phyloP scores from a whole-genome alignment of 441 rosid genomes.

The Mallotus japonicus region DNA sequence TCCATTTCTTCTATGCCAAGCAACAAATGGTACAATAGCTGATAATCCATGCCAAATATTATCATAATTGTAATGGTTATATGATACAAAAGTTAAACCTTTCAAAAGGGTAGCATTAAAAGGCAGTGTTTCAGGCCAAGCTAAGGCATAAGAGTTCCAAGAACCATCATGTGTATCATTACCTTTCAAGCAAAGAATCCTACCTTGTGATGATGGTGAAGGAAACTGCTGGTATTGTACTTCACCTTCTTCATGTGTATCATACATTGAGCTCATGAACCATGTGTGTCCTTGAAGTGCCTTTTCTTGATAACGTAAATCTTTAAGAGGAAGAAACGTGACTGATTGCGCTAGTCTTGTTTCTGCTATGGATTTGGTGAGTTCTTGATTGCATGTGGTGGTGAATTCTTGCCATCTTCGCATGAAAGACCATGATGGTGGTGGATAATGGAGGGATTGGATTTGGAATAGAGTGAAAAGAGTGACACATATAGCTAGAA shows the following conservation, averaged over 20 bases:
- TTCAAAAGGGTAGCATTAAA: slow-evolving; percentile 40
- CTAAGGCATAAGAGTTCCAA: slow-evolving; percentile 63
- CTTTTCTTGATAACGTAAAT: slow-evolving; percentile 45
- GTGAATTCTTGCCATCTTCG: slow-evolving; percentile 24
- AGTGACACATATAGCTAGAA: slow-evolving; percentile 32
- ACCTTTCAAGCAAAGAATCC: slow-evolving; percentile 63
- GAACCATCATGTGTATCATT: slow-evolving; percentile 59
- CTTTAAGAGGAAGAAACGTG: slow-evolving; percentile 72
- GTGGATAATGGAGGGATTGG: slow-evolving; percentile 36
- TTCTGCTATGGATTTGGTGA: slow-evolving; percentile 25
- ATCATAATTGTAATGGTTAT: slow-evolving; percentile 56
- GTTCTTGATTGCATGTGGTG: slow-evolving; percentile 13
- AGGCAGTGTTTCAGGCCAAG: slow-evolving; percentile 61
- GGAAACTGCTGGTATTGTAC: slow-evolving; percentile 69
- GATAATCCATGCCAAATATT: slow-evolving; percentile 76
- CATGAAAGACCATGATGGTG: slow-evolving; percentile 20
- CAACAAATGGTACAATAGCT: slow-evolving; percentile 51
- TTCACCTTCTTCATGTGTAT: slow-evolving; percentile 52
- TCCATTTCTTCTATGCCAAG: slow-evolving; percentile 56
- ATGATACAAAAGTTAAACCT: slow-evolving; percentile 63
- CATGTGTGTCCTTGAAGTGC: slow-evolving; percentile 65
- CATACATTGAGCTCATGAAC: slow-evolving; percentile 77
- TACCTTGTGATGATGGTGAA: slow-evolving; percentile 43
- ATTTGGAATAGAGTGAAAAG: slow-evolving; percentile 48
- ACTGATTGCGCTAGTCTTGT: slow-evolving; percentile 51